phyloP scores from a whole-genome alignment of 129 eudicot species.

The Helianthus tuberosus region DNA sequence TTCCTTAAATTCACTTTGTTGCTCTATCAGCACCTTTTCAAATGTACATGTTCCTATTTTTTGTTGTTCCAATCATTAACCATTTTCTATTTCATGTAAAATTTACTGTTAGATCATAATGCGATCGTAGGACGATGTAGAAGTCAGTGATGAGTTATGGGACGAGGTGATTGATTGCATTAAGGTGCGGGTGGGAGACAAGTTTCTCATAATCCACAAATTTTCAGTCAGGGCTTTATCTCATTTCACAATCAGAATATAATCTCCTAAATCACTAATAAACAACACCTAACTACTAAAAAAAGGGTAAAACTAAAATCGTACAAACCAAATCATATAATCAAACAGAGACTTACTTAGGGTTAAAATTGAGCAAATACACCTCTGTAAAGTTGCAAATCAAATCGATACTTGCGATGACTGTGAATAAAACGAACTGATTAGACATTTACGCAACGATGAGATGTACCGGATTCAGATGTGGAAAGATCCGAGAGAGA shows the following conservation, averaged over 20 bases:
- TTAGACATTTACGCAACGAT: slow-evolving; percentile 5
- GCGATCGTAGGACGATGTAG: too few relatives aligned
- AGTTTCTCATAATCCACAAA: too few relatives aligned
- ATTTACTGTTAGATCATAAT: too few relatives aligned
- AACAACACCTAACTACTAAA: background rate
- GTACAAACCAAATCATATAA: background rate
- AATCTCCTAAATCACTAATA: background rate
- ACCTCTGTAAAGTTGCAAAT: background rate
- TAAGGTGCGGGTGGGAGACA: too few relatives aligned
- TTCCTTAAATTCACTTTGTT: too few relatives aligned
- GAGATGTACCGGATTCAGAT: slow-evolving; percentile 13
- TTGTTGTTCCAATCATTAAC: too few relatives aligned
- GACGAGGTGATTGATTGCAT: too few relatives aligned
- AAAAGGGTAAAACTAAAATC: background rate
- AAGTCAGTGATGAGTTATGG: too few relatives aligned
- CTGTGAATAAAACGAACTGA: slow-evolving; percentile 20
- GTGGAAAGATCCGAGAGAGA: background rate
- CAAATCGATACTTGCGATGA: slow-evolving; percentile 11
- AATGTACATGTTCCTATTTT: too few relatives aligned
- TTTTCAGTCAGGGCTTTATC: too few relatives aligned
- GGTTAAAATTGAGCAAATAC: slow-evolving; percentile 10
- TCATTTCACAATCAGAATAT: background rate
- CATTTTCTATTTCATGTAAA: too few relatives aligned
- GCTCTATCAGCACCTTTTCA: too few relatives aligned
- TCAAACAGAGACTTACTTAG: background rate